Evolutionary conservation across 345 rosid genomes (phyloP), one percentile per base, ranked within the genome.

Genomic region (Noccaea caerulescens): DNA sequence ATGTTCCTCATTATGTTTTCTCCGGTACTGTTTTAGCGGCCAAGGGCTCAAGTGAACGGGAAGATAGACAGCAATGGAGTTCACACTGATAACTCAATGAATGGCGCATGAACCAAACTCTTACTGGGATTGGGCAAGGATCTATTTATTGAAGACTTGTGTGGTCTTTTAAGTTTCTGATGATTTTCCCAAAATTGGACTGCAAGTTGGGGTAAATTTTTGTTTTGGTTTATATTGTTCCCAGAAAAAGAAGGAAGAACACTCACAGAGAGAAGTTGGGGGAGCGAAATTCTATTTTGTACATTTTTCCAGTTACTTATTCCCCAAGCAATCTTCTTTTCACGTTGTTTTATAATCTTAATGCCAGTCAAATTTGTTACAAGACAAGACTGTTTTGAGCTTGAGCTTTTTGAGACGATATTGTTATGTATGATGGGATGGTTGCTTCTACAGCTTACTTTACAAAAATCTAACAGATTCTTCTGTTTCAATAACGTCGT

Each of bases 1-100:
- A 27, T 11, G 47, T 51, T 49, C 4, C 1, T 18, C 8, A 5
- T 67, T 9, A 27, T 23, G 8, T 11, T 18, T 18, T 18, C 20
- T 18, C 20, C 20, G 20, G 20, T 18, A 18, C 20, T 13, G 46
- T 32, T 47, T 12, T 80, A 93, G 98, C 80, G 97, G 72, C 88
- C 51, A 12, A 85, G 99, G 79, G 82, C 86, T 49, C 99, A 86
- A 71, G 86, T 84, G 51, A 94, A 88, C 64, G 96, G 93, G 62
- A 94, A 91, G 91, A 83, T 57, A 71, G 96, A 91, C 68, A 81
- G 77, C 64, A 88, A 88, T 25, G 80, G 71, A 20, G 80, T 80
- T 60, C 88, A 82, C 82, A 80, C 72, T 0, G 96, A 91, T 76
- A 82, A 81, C 33, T 77, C 84, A 34, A 83, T 83, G 89, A 91